These are phyloP conservation scores for Penicillium vulpinum DNA, from an alignment of 2,329 filamentous ascomycete genomes.

Conservation along the genomic window DNA sequence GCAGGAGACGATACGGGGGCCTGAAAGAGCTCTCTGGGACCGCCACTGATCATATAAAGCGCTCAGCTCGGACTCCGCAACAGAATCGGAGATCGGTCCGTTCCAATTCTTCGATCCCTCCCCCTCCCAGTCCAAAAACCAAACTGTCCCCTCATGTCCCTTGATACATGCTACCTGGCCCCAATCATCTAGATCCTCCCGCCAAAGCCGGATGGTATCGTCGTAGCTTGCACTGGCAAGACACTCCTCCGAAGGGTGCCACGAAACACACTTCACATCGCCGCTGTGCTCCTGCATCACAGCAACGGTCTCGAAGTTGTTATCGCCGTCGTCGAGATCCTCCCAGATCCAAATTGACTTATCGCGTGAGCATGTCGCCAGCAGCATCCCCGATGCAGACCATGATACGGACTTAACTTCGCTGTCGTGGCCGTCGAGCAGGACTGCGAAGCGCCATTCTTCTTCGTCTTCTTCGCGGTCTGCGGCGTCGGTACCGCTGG, in stretches of 20 bases:
- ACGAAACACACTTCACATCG: conserved; percentile 91
- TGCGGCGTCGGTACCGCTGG: conserved; percentile 39
- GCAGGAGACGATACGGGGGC: conserved; percentile 70
- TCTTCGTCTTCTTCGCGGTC: conserved; percentile 64
- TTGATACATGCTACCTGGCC: conserved; percentile 79
- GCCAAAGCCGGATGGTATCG: conserved; percentile 83
- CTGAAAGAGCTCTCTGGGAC: conserved; percentile 32
- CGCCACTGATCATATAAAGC: conserved; percentile 27
- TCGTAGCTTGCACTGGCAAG: conserved; percentile 93
- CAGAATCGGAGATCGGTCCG: not conserved
- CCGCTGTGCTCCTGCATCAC: conserved; percentile 92
- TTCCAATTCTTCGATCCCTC: conserved; percentile 26
- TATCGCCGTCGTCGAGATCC: conserved; percentile 78
- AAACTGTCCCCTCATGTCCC: conserved; percentile 83
- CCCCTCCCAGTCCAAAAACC: conserved; percentile 72
- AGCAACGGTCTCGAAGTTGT: conserved; percentile 95
- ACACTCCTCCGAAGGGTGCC: conserved; percentile 79
- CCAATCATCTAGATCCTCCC: conserved; percentile 93
- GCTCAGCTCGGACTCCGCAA: conserved; percentile 5
- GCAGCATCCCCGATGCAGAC: conserved; percentile 65
- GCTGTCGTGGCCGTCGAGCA: conserved; percentile 91
- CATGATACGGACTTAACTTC: conserved; percentile 83
- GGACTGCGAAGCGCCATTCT: conserved; percentile 89
- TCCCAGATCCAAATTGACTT: conserved; percentile 99
- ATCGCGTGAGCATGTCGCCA: conserved; percentile 89